Base-by-base conservation (phyloP, 129 eudicot species). In the Kitagawia praeruptora region DNA sequence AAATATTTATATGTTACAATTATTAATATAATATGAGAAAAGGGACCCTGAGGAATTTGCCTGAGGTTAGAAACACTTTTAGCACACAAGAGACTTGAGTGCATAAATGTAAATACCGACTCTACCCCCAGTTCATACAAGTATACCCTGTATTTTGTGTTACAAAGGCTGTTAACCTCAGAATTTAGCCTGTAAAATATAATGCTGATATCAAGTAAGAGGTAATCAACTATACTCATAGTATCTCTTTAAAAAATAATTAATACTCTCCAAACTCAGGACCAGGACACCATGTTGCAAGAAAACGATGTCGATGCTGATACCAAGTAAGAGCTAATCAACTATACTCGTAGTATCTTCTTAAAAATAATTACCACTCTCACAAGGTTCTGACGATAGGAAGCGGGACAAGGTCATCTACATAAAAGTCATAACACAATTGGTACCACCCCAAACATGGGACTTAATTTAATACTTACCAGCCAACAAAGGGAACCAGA, bases 401-500 rank as follows among this genome's bases (percentile, higher is more conserved):
- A 58, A n/a, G 69, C 37, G n/a, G 14, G 31, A 58, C n/a, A 58
- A 21, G 31, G 11, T 58, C 31, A 58, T 58, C 31, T 34, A 28
- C 2, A 37, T 37, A 77, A 46, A 46, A 12, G 4, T 46, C 49
- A 46, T 46, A 8, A 19, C 58, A 38, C 69, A 48, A 38, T 51
- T 77, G 15, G 53, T 69, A 39, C 44, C 69, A 80, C 54, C 67
- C 78, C 54, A 58, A 67, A 73, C 37, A 84, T 54, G 67, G 53
- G 72, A 19, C 66, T 25, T 28, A 40, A 14, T 54, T 53, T 46
- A 78, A 42, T 80, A 39, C 89, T 85, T 84, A 96, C 98, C 98
- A 77, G 99, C 98, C 84, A 96, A 85, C 89, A 96, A 84, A 7
- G 99, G 99, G 80, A 96, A 96, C 99, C 99, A 96, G 80, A 89